Conservation (phyloP, 2,329 filamentous ascomycete genomes). For the Stylonectria norvegica region DNA sequence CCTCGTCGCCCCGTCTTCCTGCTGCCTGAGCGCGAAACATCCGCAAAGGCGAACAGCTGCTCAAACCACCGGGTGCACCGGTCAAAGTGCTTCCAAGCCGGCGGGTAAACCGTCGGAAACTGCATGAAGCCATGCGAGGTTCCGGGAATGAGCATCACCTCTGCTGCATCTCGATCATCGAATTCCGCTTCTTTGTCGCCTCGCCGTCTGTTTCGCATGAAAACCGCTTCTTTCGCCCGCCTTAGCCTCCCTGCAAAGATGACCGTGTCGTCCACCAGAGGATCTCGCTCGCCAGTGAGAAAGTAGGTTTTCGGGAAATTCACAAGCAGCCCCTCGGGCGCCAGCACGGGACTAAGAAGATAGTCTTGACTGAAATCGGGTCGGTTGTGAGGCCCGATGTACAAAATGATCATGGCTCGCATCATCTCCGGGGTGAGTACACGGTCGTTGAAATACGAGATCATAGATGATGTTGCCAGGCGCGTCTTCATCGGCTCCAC, state of each 20-base stretch:
- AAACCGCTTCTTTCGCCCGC: conserved; percentile 64
- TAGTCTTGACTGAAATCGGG: conserved; percentile 93
- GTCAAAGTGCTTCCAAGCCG: conserved; percentile 84
- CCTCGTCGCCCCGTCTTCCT: conserved; percentile 10
- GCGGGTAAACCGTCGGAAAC: conserved; percentile 82
- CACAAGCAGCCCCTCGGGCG: conserved; percentile 77
- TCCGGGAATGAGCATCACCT: conserved; percentile 81
- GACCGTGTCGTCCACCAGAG: conserved; percentile 92
- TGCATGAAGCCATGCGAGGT: conserved; percentile 93
- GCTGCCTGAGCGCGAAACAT: conserved; percentile 35
- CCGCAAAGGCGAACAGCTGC: conserved; percentile 62
- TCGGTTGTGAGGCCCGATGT: conserved; percentile 88
- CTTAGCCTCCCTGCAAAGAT: conserved; percentile 90
- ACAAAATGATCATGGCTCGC: conserved; percentile 97
- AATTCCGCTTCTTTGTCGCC: conserved; percentile 30
- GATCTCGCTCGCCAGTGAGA: conserved; percentile 90
- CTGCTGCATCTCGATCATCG: conserved; percentile 47
- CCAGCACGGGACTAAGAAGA: conserved; percentile 82
- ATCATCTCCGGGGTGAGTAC: conserved; percentile 97
- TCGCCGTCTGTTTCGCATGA: conserved; percentile 9
- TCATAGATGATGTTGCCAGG: conserved; percentile 94
- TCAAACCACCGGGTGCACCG: conserved; percentile 78
- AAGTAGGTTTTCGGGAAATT: conserved; percentile 95
- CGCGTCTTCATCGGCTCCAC: conserved; percentile 68
- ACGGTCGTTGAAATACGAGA: conserved; percentile 96